Conservation (phyloP, 768 basidiomycete genomes). For the Mycena metata region DNA sequence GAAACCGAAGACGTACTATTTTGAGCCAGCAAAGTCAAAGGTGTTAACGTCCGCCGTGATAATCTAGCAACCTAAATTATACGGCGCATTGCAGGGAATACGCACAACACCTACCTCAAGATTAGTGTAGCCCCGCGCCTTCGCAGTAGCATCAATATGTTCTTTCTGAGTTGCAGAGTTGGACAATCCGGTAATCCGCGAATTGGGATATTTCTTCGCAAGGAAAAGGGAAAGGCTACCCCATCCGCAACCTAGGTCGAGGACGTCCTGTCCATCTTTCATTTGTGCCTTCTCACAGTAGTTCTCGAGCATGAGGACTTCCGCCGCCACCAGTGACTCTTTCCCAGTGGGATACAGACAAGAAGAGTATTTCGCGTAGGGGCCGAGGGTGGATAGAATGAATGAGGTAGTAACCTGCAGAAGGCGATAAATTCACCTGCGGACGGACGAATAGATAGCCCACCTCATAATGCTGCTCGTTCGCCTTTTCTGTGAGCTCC, state of each 20-base stretch:
- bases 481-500: slow-evolving; percentile 74
- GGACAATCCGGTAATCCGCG: slow-evolving; percentile 72
- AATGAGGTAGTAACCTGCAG: slow-evolving; percentile 69
- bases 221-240: slow-evolving; percentile 78
- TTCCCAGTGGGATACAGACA: slow-evolving; percentile 73
- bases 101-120: slow-evolving; percentile 55
- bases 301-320: slow-evolving; percentile 73
- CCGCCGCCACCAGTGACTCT: slow-evolving; percentile 74
- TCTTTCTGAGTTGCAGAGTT: slow-evolving; percentile 78
- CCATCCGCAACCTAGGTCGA: slow-evolving; percentile 84
- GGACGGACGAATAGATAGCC: slow-evolving; percentile 21
- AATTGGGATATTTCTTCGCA: slow-evolving; percentile 78
- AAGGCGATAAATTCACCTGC: not conserved
- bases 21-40: slow-evolving; percentile 66
- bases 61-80: slow-evolving; percentile 52
- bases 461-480: slow-evolving; percentile 85
- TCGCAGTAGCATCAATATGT: slow-evolving; percentile 68
- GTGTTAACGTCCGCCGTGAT: slow-evolving; percentile 79
- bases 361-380: slow-evolving; percentile 75
- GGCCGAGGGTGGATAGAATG: slow-evolving; percentile 75
- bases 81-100: not conserved
- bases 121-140: slow-evolving; percentile 65
- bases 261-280: slow-evolving; percentile 69
- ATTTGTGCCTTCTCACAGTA: slow-evolving; percentile 77
- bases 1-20: slow-evolving; percentile 50